Conservation (phyloP, 768 basidiomycete species). For the Cystofilobasidium ferigula region DNA sequence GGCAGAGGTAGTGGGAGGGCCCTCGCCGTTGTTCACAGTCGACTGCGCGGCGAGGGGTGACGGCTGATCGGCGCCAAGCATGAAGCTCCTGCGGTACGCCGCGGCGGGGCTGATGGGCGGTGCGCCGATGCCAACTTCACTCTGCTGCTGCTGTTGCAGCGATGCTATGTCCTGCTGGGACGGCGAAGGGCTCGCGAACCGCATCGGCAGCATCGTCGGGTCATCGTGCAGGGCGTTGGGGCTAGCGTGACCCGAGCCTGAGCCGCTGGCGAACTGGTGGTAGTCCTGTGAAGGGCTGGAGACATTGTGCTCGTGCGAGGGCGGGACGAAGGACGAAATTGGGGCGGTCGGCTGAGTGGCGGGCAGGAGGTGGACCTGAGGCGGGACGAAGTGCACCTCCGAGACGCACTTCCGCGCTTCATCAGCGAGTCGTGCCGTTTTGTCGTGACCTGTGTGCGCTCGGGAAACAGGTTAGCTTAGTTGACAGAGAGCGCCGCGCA, state of each 20-base stretch:
- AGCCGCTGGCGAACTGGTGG: not conserved
- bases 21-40: too few species aligned
- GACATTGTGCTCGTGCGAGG: not conserved
- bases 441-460: conserved; percentile 44
- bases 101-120: conserved; percentile 17
- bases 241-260: not conserved
- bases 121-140: not conserved
- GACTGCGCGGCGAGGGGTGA: not conserved
- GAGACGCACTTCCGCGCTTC: conserved; percentile 21
- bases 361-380: conserved; percentile 4
- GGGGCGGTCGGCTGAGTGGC: not conserved
- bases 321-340: not conserved
- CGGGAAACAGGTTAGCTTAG: not conserved
- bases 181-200: conserved; percentile 1
- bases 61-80: not conserved
- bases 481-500: not conserved
- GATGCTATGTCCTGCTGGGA: too few species aligned
- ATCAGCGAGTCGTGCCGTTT: conserved; percentile 43
- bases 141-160: not conserved
- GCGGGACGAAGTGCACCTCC: conserved; percentile 9
- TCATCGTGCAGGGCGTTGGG: conserved; percentile 3
- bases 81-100: conserved; percentile 16
- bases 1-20: not conserved
- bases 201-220: not conserved
- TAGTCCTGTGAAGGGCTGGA: not conserved